Evolutionary conservation across 805 yeast species (phyloP), one percentile per base, ranked within the genome.

Genomic region (Candida easanensis): DNA sequence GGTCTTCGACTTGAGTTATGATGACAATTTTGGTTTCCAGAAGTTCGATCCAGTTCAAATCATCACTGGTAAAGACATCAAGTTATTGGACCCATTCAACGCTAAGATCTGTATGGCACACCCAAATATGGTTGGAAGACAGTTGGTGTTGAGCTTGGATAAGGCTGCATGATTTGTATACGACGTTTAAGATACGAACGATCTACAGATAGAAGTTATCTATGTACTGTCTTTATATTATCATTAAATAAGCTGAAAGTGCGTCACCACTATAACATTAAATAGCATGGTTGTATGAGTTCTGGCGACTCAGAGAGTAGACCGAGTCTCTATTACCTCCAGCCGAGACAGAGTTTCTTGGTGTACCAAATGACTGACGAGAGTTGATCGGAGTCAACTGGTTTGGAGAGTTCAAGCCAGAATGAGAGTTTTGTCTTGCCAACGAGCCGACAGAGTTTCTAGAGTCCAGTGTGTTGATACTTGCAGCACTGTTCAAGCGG

Each of bases 51-150:
- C 83, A 11, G 68, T 76, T 18, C 95, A 88, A 58, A 82, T 86
- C 4, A 71, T 88, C 32, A 74, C 80, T 4, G 91, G 91, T 18
- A 83, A 81, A 57, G 86, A 79, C 51, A 75, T 87, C 25, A 60
- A 62, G 19, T 54, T 73, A 18, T 42, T 77, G n/a, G 74, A 70
- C 41, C 62, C 62, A 4, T 69, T 67, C 17, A 57, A 70, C 37
- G 62, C 74, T 15, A 63, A 64, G 19, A 52, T 79, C 4, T 59
- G 66, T 0, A 59, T 84, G 69, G 83, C 87, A 16, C 88, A 87
- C 54, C 95, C 95, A 0, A 63, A 63, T 42, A 70, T 75, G 11
- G 63, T 72, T 3, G 87, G 81, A 2, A 67, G 85, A 47, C 93
- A 85, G 57, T 58, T 85, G 40, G 61, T 84, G 1, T 67, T 80